Evolutionary conservation across 23 red algal species (phyloP).

Genomic region (Gracilariopsis chorda): DNA sequence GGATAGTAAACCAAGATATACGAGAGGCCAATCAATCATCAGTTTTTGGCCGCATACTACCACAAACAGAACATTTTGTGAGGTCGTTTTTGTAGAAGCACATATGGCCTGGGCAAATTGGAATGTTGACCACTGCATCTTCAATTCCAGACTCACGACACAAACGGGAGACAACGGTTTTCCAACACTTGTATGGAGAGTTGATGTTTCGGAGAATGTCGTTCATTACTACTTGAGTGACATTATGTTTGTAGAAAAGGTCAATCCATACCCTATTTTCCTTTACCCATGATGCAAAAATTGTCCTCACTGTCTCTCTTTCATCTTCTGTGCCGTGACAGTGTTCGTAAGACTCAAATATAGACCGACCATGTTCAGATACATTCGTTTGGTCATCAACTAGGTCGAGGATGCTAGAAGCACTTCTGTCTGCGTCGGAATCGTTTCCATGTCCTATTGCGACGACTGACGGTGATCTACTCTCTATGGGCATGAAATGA

Average conservation of each 20-base stretch:
- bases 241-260: neutral
- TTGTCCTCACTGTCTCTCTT: neutral
- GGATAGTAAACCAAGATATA: neutral
- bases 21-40: neutral
- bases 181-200: neutral
- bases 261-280: neutral
- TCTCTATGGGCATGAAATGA: too few species aligned
- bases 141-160: neutral
- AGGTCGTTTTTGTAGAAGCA: neutral
- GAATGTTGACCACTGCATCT: neutral
- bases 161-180: neutral
- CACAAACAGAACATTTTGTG: neutral
- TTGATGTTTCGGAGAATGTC: neutral
- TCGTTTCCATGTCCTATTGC: too few species aligned
- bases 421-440: neutral
- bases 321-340: neutral
- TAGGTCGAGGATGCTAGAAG: neutral
- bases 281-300: neutral
- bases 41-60: neutral
- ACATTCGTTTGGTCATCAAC: neutral
- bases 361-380: neutral
- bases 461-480: too few species aligned
- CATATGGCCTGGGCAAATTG: neutral
- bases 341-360: neutral
- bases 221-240: neutral